phyloP scores from a whole-genome alignment of 371 early-diverging fungal species.

The Rhizopus stolonifer region DNA sequence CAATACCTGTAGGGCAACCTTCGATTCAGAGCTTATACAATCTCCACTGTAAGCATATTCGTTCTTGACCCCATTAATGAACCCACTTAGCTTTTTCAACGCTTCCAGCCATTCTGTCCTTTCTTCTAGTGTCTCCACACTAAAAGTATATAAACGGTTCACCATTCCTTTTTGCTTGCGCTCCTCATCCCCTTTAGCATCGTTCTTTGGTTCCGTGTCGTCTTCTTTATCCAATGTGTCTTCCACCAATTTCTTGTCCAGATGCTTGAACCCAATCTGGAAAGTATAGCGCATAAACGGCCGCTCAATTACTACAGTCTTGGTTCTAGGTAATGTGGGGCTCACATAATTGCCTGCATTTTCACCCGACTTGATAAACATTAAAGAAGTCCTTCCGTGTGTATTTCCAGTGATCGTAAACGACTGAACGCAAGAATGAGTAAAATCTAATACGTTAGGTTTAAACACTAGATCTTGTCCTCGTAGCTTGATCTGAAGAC shows the following conservation, averaged over 20 bases:
- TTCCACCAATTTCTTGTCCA: slow-evolving; percentile 22
- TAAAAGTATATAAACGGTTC: slow-evolving; percentile 54
- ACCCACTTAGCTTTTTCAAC: slow-evolving; percentile 32
- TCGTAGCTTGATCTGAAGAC: slow-evolving; percentile 61
- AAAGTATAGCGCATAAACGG: slow-evolving; percentile 71
- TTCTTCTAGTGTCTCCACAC: slow-evolving; percentile 54
- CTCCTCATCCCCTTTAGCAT: slow-evolving; percentile 25
- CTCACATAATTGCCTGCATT: slow-evolving; percentile 58
- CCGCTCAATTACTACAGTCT: slow-evolving; percentile 64
- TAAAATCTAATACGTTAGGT: slow-evolving; percentile 62
- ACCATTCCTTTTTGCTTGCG: slow-evolving; percentile 22
- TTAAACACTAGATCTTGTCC: slow-evolving; percentile 61
- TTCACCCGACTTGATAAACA: slow-evolving; percentile 58
- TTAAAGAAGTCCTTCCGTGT: slow-evolving; percentile 66
- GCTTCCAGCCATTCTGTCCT: slow-evolving; percentile 48
- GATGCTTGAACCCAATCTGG: slow-evolving; percentile 54
- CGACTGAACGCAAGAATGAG: slow-evolving; percentile 50
- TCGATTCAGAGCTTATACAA: slow-evolving; percentile 27
- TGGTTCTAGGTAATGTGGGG: slow-evolving; percentile 54
- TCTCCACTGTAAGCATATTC: slow-evolving; percentile 11
- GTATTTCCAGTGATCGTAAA: slow-evolving; percentile 65
- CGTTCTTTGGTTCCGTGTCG: not conserved
- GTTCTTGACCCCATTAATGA: slow-evolving; percentile 32
- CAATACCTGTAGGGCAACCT: slow-evolving; percentile 57
- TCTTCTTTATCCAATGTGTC: slow-evolving; percentile 1